phyloP scores from a whole-genome alignment of 495 filamentous ascomycete species.

The Amphirosellinia nigrospora region DNA sequence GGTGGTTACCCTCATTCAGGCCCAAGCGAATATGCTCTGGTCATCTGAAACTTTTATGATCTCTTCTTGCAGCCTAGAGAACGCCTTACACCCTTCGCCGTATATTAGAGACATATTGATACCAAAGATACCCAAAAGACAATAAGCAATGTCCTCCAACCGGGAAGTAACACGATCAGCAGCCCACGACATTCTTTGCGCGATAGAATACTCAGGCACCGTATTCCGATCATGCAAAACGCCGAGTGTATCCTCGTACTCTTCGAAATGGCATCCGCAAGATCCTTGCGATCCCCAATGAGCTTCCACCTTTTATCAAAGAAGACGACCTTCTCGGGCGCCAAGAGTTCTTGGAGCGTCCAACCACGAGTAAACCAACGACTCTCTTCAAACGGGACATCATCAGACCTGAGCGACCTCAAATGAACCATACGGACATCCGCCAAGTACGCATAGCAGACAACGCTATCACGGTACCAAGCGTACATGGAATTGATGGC shows the following conservation, averaged over 20 bases:
- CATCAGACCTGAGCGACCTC: not conserved
- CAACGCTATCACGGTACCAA: constrained; percentile 41
- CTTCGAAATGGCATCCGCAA: constrained; percentile 28
- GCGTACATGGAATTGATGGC: constrained; percentile 50
- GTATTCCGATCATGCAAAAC: constrained; percentile 31
- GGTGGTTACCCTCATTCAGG: not conserved
- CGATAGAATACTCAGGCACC: constrained; percentile 34
- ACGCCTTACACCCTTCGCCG: constrained; percentile 44
- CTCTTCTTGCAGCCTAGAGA: constrained; percentile 40
- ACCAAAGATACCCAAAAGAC: constrained; percentile 44
- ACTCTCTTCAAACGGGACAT: constrained; percentile 36
- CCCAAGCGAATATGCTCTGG: constrained; percentile 43
- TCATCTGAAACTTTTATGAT: constrained; percentile 40
- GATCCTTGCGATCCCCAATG: constrained; percentile 33
- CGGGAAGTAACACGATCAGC: constrained; percentile 36
- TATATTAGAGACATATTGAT: constrained; percentile 49
- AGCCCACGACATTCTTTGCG: constrained; percentile 48
- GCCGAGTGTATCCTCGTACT: constrained; percentile 38
- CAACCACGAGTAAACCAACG: constrained; percentile 53
- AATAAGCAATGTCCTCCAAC: constrained; percentile 46
- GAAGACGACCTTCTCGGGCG: constrained; percentile 44
- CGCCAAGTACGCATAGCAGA: constrained; percentile 48
- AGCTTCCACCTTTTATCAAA: constrained; percentile 39
- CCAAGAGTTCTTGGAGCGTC: constrained; percentile 54
- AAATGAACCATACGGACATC: constrained; percentile 32